These are phyloP conservation scores for Penicillium soppii DNA, from an alignment of 495 filamentous ascomycete species.

Conservation along the genomic window DNA sequence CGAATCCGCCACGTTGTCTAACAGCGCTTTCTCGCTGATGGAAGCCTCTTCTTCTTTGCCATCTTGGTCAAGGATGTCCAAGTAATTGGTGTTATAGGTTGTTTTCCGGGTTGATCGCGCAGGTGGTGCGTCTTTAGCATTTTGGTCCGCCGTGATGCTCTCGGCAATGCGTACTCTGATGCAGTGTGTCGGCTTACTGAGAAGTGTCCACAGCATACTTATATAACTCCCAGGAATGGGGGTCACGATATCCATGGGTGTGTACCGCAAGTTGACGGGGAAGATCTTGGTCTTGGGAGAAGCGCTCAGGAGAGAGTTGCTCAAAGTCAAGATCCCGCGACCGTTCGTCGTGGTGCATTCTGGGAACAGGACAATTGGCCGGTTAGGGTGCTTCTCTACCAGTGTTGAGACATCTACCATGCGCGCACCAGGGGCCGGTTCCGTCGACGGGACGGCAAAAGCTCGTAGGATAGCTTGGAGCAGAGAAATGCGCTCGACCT, in stretches of 20 bases:
- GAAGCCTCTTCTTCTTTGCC: slow-evolving; percentile 41
- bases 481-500: slow-evolving; percentile 74
- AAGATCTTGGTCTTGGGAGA: slow-evolving; percentile 71
- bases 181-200: slow-evolving; percentile 82
- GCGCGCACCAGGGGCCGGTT: slow-evolving; percentile 44
- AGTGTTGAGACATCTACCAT: slow-evolving; percentile 64
- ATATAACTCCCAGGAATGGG: slow-evolving; percentile 71
- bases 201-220: slow-evolving; percentile 77
- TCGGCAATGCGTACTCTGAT: slow-evolving; percentile 89
- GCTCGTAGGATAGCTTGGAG: slow-evolving; percentile 71
- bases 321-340: slow-evolving; percentile 81
- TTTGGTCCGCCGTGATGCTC: slow-evolving; percentile 50
- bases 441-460: slow-evolving; percentile 57
- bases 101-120: slow-evolving; percentile 26
- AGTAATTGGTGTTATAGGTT: slow-evolving; percentile 48
- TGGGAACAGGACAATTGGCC: slow-evolving; percentile 81
- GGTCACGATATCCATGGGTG: slow-evolving; percentile 84
- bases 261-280: slow-evolving; percentile 85
- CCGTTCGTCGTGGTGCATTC: slow-evolving; percentile 95
- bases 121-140: slow-evolving; percentile 10
- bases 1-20: slow-evolving; percentile 78
- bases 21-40: slow-evolving; percentile 56
- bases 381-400: slow-evolving; percentile 62
- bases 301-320: slow-evolving; percentile 65
- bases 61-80: slow-evolving; percentile 45